Percentiles rank a stretch among this genome's conserved stretches.
Conservation (phyloP, 1,284 basidiomycete species). For the Porodaedalea pini region DNA sequence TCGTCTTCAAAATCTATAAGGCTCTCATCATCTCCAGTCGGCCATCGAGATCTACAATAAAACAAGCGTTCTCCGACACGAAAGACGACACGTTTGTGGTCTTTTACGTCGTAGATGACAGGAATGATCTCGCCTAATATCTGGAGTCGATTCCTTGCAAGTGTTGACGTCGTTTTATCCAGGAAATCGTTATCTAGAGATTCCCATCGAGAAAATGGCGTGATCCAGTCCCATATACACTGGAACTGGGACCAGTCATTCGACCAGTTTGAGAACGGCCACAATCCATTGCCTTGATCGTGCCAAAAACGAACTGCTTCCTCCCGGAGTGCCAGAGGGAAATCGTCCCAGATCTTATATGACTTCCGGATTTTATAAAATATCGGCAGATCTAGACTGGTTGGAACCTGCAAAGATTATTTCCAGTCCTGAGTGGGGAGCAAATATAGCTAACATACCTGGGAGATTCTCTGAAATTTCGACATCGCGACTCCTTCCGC, state of each 20-base stretch:
- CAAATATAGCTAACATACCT: not conserved
- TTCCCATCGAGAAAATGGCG: constrained; percentile 6
- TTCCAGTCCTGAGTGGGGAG: not conserved
- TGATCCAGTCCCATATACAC: constrained; percentile 4
- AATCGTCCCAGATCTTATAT: not conserved
- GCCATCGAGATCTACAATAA: not conserved
- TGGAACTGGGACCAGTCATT: constrained; percentile 7
- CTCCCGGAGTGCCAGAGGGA: not conserved
- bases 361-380: not conserved
- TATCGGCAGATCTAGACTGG: not conserved
- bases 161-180: not conserved
- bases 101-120: not conserved
- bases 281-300: not conserved
- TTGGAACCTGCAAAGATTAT: not conserved
- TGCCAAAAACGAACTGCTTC: not conserved
- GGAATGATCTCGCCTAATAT: constrained; percentile 8
- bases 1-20: not conserved
- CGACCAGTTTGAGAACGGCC: constrained; percentile 5
- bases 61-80: not conserved
- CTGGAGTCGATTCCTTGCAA: not conserved
- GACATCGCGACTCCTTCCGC: too few relatives aligned
- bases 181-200: not conserved
- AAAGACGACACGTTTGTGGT: constrained; percentile 2
- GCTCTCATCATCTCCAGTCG: not conserved
- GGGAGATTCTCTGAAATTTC: too few relatives aligned